A percentile compares a stretch with the other conserved stretches of the same genome.
Conservation (phyloP, 1,284 basidiomycete genomes). For the Xerocomus minutiporus region DNA sequence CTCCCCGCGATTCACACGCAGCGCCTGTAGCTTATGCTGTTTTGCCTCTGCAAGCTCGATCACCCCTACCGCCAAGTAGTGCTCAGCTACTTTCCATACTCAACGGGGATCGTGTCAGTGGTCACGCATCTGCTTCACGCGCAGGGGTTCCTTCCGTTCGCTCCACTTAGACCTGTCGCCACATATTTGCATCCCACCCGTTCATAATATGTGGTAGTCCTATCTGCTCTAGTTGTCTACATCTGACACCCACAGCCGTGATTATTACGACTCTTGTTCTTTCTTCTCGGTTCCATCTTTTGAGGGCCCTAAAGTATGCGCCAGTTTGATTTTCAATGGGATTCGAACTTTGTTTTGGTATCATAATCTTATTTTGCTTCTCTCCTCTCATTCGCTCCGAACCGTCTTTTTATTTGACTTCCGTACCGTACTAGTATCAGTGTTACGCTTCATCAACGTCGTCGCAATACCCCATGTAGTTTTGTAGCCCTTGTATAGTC, state of each 20-base stretch:
- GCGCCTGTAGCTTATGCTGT: constrained; percentile 8
- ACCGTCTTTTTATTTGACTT: constrained; percentile 9
- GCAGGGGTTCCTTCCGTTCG: constrained; percentile 17
- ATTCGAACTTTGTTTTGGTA: constrained; percentile 28
- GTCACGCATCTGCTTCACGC: constrained; percentile 11
- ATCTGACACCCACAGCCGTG: constrained; percentile 2
- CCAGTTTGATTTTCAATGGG: constrained; percentile 21
- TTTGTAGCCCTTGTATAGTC: constrained; percentile 30
- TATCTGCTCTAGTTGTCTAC: constrained; percentile 4
- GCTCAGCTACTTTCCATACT: constrained; percentile 35
- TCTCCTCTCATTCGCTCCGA: constrained; percentile 19
- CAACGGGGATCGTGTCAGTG: constrained; percentile 27
- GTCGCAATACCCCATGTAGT: constrained; percentile 37
- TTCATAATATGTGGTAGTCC: constrained; percentile 6
- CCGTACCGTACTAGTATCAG: constrained; percentile 34
- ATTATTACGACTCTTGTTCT: constrained; percentile 13
- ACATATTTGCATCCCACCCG: constrained; percentile 20
- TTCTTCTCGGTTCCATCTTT: constrained; percentile 11
- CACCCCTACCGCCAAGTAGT: constrained; percentile 24
- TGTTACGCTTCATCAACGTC: constrained; percentile 22
- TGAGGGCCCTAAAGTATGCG: constrained; percentile 19
- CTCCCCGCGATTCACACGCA: constrained; percentile 8
- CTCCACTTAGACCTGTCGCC: constrained; percentile 25
- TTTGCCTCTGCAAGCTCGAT: constrained; percentile 15
- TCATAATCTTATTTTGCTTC: constrained; percentile 32